These are phyloP conservation scores for Penicillium italicum DNA, from an alignment of 2,329 filamentous ascomycete genomes.

Conservation along the genomic window DNA sequence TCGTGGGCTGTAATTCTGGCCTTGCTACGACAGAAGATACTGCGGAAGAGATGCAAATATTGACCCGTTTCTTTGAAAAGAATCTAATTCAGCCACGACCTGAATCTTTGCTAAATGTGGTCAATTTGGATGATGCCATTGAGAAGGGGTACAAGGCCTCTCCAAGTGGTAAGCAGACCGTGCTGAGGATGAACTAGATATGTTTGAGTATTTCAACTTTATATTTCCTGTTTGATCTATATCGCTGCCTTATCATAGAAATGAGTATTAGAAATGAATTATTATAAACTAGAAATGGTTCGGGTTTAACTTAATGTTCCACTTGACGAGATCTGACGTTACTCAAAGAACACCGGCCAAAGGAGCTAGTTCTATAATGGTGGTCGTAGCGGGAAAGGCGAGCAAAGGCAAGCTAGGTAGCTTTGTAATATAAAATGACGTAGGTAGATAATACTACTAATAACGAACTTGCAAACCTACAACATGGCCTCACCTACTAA, in stretches of 20 bases:
- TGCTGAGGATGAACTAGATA: background rate
- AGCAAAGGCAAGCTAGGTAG: no score
- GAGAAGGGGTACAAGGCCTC: background rate
- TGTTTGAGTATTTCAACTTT: background rate
- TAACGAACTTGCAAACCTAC: no score
- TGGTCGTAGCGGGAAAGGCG: no score
- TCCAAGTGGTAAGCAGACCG: background rate
- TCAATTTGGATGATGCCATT: constrained; percentile 12
- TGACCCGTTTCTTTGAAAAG: constrained; percentile 13
- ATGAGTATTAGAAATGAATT: no score
- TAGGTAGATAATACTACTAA: no score
- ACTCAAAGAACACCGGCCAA: no score
- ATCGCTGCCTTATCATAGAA: background rate
- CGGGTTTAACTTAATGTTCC: no score
- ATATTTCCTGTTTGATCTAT: background rate
- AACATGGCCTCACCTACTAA: no score
- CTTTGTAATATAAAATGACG: no score
- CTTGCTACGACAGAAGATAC: constrained; percentile 10
- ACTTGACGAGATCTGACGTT: no score
- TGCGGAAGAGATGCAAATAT: constrained; percentile 9
- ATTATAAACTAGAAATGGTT: no score
- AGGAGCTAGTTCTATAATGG: no score
- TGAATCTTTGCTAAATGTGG: constrained; percentile 6
- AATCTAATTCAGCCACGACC: constrained; percentile 9
- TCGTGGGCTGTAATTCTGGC: constrained; percentile 21